phyloP scores from a whole-genome alignment of 176 grass and related monocot genomes.

The Cymbopogon citratus region DNA sequence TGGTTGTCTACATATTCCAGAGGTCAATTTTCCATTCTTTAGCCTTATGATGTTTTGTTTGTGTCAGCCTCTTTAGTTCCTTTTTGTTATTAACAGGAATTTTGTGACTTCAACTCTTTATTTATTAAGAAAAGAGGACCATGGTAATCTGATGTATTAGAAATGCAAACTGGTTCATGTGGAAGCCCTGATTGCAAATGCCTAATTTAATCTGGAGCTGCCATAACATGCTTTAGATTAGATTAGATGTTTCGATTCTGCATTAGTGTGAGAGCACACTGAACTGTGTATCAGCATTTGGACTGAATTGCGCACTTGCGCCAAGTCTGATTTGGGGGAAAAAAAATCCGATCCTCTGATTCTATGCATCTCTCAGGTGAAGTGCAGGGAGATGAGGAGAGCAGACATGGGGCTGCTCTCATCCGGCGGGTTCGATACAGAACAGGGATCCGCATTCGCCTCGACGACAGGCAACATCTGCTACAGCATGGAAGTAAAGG shows the following conservation, averaged over 20 bases:
- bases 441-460: constrained; percentile 13
- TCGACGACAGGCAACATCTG: not conserved
- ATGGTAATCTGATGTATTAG: not conserved
- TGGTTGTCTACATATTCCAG: constrained; percentile 60
- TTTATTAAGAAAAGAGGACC: not conserved
- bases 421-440: constrained; percentile 21
- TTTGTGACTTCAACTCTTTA: not conserved
- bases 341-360: not conserved
- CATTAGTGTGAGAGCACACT: not conserved
- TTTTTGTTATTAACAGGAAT: not conserved
- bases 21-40: constrained; percentile 40
- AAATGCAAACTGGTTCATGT: not conserved
- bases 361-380: constrained; percentile 40
- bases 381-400: constrained; percentile 87
- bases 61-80: not conserved
- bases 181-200: not conserved
- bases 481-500: constrained; percentile 72
- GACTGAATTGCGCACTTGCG: not conserved
- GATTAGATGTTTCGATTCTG: not conserved
- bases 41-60: not conserved
- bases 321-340: not conserved
- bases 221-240: not conserved
- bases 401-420: constrained; percentile 42
- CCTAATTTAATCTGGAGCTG: not conserved
- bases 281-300: not conserved